Conservation (phyloP, 2,329 filamentous ascomycete genomes). For the Hirsutella minnesotensis region DNA sequence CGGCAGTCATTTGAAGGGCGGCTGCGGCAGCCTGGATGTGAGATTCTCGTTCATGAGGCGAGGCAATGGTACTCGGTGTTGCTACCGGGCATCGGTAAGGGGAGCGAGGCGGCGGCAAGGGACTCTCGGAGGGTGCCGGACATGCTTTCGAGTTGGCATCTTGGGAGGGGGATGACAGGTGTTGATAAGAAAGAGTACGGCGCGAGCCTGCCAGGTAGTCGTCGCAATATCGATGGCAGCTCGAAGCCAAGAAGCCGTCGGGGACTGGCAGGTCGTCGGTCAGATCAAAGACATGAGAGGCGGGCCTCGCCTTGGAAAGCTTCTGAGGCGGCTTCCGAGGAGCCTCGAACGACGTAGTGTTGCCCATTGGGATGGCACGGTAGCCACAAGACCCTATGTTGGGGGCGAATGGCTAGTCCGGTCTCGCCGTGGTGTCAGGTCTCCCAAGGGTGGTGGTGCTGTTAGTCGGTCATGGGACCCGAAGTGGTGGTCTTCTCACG, state of each 20-base stretch:
- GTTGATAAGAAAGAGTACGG: slow-evolving; percentile 2
- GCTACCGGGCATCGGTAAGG: neutral
- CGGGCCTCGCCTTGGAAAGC: slow-evolving; percentile 38
- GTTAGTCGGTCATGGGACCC: neutral
- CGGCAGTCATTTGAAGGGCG: neutral
- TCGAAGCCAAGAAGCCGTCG: slow-evolving; percentile 4
- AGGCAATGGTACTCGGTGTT: neutral
- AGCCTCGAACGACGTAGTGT: slow-evolving; percentile 34
- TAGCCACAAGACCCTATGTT: neutral
- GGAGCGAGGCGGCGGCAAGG: neutral
- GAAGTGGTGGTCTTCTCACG: neutral
- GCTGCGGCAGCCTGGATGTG: neutral
- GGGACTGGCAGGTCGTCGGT: slow-evolving; percentile 26
- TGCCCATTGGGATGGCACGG: slow-evolving; percentile 31
- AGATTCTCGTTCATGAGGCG: neutral
- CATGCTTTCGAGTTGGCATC: neutral
- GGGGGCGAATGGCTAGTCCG: neutral
- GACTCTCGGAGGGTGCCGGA: neutral
- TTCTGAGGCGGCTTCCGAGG: slow-evolving; percentile 29
- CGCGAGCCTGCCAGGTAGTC: slow-evolving; percentile 18
- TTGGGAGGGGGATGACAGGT: neutral
- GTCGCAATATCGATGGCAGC: slow-evolving; percentile 15
- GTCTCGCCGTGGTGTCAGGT: neutral
- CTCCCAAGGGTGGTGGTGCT: neutral
- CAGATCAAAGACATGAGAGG: slow-evolving; percentile 19